phyloP scores from a whole-genome alignment of 2,329 filamentous ascomycete genomes.

The Diaporthe aspalathi region DNA sequence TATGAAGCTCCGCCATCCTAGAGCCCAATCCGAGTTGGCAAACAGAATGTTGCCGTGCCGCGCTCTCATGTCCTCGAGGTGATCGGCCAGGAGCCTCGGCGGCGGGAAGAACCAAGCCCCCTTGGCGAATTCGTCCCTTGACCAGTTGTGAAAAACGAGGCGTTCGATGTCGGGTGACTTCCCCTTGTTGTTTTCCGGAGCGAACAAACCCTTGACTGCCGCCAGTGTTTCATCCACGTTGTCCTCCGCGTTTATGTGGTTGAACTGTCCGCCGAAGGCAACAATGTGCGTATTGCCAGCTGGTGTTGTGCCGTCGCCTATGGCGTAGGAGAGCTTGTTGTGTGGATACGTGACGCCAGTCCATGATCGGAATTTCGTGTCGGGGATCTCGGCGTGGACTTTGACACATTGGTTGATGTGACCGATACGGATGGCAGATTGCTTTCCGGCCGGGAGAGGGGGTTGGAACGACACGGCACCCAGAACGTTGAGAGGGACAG shows the following conservation, averaged over 20 bases:
- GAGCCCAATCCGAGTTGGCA: conserved; percentile 60
- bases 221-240: not conserved
- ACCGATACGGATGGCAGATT: conserved; percentile 44
- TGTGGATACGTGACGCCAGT: conserved; percentile 55
- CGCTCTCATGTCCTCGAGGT: not conserved
- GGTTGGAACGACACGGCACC: not conserved
- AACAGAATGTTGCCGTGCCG: conserved; percentile 58
- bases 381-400: conserved; percentile 42
- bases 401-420: conserved; percentile 13
- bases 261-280: conserved; percentile 5
- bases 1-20: conserved; percentile 62
- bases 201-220: not conserved
- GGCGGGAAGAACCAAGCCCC: conserved; percentile 13
- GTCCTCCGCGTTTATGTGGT: not conserved
- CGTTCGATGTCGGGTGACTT: not conserved
- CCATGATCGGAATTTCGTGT: conserved; percentile 57
- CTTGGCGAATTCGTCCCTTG: conserved; percentile 37
- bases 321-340: conserved; percentile 55
- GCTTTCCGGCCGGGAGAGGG: conserved; percentile 46
- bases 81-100: not conserved
- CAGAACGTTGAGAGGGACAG: not conserved
- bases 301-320: conserved; percentile 56
- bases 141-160: conserved; percentile 13
- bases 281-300: conserved; percentile 3
- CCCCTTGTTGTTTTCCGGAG: not conserved